These are phyloP conservation scores for Leucoagaricus sp. DNA, from an alignment of 1,284 basidiomycete species.

Conservation along the genomic window DNA sequence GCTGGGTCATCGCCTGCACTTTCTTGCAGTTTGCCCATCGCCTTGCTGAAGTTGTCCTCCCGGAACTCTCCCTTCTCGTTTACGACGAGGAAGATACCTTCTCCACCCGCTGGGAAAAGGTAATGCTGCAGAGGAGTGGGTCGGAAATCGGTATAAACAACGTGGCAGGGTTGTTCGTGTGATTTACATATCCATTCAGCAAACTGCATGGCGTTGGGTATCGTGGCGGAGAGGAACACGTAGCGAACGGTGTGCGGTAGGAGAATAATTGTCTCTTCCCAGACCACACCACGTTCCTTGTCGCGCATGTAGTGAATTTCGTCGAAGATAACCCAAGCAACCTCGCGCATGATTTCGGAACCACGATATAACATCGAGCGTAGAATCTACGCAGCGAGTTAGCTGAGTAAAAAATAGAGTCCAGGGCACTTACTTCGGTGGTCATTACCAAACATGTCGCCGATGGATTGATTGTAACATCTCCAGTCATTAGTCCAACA, in stretches of 20 bases:
- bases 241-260: constrained; percentile 96
- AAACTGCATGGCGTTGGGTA: constrained; percentile 99
- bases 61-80: constrained; percentile 97
- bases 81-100: constrained; percentile 97
- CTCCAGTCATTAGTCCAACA: constrained; percentile 99
- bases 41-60: constrained; percentile 97
- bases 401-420: background rate
- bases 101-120: constrained; percentile 94
- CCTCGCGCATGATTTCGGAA: constrained; percentile 99
- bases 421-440: constrained; percentile 74
- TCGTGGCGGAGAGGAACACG: constrained; percentile 99
- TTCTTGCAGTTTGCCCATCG: constrained; percentile 92
- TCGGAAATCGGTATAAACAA: constrained; percentile 99
- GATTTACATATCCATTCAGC: constrained; percentile 98
- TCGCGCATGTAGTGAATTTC: constrained; percentile 99
- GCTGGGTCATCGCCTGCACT: constrained; percentile 92
- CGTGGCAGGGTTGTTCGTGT: constrained; percentile 97
- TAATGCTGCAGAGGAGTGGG: constrained; percentile 99
- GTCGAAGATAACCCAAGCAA: constrained; percentile 99
- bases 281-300: constrained; percentile 88
- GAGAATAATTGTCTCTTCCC: constrained; percentile 95
- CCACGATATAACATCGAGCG: constrained; percentile 99
- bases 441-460: constrained; percentile 99
- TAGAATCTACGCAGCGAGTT: constrained; percentile 69
- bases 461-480: constrained; percentile 98